phyloP scores from a whole-genome alignment of 306 rosid species.

The Luffa aegyptiaca region DNA sequence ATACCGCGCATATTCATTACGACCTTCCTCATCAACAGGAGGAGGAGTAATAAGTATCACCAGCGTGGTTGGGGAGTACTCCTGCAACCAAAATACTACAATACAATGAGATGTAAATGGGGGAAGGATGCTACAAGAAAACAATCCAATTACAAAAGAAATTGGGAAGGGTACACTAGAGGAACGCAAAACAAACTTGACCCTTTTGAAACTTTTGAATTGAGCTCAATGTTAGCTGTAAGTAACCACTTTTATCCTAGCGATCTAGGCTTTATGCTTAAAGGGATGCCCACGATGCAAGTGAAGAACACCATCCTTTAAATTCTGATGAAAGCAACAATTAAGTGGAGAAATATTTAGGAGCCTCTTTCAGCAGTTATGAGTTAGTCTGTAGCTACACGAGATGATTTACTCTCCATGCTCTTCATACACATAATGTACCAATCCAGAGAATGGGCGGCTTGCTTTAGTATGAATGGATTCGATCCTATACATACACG shows the following conservation, averaged over 20 bases:
- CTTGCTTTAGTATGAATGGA: not conserved
- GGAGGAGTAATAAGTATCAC: slow-evolving; percentile 83
- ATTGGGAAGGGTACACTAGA: not conserved
- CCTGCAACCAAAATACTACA: slow-evolving; percentile 42
- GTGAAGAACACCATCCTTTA: not conserved
- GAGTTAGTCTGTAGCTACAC: not conserved
- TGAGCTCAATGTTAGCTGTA: not conserved
- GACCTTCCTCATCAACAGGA: slow-evolving; percentile 76
- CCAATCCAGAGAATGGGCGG: not conserved
- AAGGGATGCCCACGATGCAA: not conserved
- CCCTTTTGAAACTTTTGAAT: not conserved
- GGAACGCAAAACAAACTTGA: not conserved
- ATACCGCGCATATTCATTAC: slow-evolving; percentile 51
- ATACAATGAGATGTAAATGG: not conserved
- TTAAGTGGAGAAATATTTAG: not conserved
- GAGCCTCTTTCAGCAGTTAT: not conserved
- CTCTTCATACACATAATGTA: not conserved
- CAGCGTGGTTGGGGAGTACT: slow-evolving; percentile 44
- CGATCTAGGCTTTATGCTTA: not conserved
- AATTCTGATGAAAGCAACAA: not conserved
- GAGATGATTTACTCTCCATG: not conserved
- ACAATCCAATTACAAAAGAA: not conserved
- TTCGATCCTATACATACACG: not conserved
- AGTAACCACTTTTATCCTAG: not conserved
- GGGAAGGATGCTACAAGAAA: not conserved